Evolutionary conservation across 768 basidiomycete genomes (phyloP).

Genomic region (Serpula lacrymans): DNA sequence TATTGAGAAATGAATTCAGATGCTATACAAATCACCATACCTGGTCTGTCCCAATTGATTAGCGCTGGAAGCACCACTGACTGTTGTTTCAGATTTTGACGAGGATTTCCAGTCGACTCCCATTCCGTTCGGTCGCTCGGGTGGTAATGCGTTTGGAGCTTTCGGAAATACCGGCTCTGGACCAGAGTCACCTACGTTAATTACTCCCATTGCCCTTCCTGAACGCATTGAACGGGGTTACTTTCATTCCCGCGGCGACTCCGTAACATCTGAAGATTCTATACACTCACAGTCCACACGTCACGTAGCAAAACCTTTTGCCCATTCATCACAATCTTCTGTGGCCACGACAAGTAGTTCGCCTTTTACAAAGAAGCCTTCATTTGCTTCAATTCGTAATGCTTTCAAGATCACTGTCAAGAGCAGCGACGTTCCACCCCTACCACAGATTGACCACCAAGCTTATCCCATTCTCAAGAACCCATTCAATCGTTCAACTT

Average conservation of each 20-base stretch:
- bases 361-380: conserved; percentile 76
- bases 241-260: conserved; percentile 79
- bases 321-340: conserved; percentile 71
- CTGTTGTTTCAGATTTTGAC: conserved; percentile 60
- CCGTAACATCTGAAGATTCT: conserved; percentile 76
- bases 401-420: conserved; percentile 72
- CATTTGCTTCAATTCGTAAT: conserved; percentile 83
- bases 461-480: conserved; percentile 73
- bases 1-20: conserved; percentile 12
- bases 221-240: conserved; percentile 55
- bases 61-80: conserved; percentile 7
- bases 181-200: conserved; percentile 62
- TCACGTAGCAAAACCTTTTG: conserved; percentile 48
- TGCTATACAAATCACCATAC: conserved; percentile 60
- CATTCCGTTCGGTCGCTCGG: conserved; percentile 68
- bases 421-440: conserved; percentile 64
- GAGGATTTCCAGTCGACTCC: conserved; percentile 61
- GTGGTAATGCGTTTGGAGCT: conserved; percentile 41
- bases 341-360: conserved; percentile 49
- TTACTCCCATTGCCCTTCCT: conserved; percentile 45
- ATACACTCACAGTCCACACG: conserved; percentile 55
- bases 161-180: conserved; percentile 40
- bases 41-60: conserved; percentile 37
- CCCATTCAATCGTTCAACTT: conserved; percentile 79
- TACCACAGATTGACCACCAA: conserved; percentile 67